Evolutionary conservation across 176 grass and related monocot species (phyloP), one percentile per base, ranked within the genome.

Genomic region (Phyllostachys edulis): DNA sequence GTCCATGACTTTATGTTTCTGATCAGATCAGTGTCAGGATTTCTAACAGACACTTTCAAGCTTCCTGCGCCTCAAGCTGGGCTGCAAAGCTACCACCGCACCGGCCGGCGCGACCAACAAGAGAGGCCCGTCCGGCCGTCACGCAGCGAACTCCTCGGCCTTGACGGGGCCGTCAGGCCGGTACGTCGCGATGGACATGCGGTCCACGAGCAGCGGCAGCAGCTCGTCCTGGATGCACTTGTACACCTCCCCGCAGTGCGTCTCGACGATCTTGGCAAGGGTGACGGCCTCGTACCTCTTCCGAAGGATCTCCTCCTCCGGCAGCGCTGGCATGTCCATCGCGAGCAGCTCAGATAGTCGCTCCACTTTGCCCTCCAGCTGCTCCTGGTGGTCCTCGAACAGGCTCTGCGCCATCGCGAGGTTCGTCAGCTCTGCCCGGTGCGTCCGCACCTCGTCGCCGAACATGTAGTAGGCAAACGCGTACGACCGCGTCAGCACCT

Each of bases 391-490:
- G 74, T 85, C 85, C 63, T 94, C 92, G 67, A 94, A 94, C 72
- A 91, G 88, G 84, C 87, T 84, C 63, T 67, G 63, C n/a, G 62
- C 83, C 18, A 76, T 81, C 32, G 36, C 57, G 47, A 77, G 52
- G 46, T 36, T n/a, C 21, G 12, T 7, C 45, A 47, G 71, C 45
- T 27, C 77, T 39, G 23, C 8, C 1, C 12, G 20, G 55, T 42
- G 49, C 16, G 42, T 63, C 55, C 2, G 29, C 39, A 79, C 49
- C 20, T 84, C 80, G 11, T 81, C 84, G 72, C 87, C 81, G 21
- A 94, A 94, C 84, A 94, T 92, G 77, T 85, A 85, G 60, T 87
- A 94, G 5, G 92, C 87, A 26, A 94, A 87, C 20, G 82, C 86
- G 39, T 94, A 94, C 2, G 89, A 91, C 15, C 66, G 56, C 2